Base-by-base conservation (phyloP, 2,329 filamentous ascomycete species). In the Coniochaeta prunicola region DNA sequence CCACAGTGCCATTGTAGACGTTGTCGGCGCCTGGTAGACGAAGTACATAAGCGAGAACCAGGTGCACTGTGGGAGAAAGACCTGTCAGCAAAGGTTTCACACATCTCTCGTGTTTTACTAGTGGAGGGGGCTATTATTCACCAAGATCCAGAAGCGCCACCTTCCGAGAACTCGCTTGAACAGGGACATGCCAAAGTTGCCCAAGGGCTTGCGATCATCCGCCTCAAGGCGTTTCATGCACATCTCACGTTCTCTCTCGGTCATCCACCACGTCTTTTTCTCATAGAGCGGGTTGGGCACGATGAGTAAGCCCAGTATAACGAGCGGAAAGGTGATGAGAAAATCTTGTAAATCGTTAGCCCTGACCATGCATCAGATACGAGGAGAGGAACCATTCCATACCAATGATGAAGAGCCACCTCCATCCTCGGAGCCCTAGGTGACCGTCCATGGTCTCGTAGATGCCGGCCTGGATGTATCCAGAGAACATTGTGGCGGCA, bases 371-470 rank as follows among this genome's bases (percentile, higher is more conserved):
- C 33, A 13, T 36, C 33, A 36, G 15, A 9, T 36, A 9, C 15
- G 4, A 38, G 17, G 17, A 56, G 26, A 36, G 6, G 13, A 82
- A n/a, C 15, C 33, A 13, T 36, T 36, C 10, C 15, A n/a, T 80
- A n/a, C 82, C 36, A 5, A 38, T 38, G 36, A 38, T 77, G 55
- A 81, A 83, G 0, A 81, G 67, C 77, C 73, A 76, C 56, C 70
- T 64, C 77, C 77, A 80, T 0, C 78, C 78, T 0, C 74, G 67
- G 67, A 78, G 72, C 0, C 77, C 77, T 2, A 64, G 64, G 3
- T 75, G 69, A 0, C 77, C 77, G 30, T 79, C 76, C 0, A 81
- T 70, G 33, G 76, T 77, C 15, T 72, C 74, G 63, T 80, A 80
- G 1, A 77, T 76, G 1, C 76, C 77, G 7, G 77, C 74, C 63